These are phyloP conservation scores for Phylloporus rhodoxanthus DNA, from an alignment of 768 basidiomycete species.

Conservation along the genomic window DNA sequence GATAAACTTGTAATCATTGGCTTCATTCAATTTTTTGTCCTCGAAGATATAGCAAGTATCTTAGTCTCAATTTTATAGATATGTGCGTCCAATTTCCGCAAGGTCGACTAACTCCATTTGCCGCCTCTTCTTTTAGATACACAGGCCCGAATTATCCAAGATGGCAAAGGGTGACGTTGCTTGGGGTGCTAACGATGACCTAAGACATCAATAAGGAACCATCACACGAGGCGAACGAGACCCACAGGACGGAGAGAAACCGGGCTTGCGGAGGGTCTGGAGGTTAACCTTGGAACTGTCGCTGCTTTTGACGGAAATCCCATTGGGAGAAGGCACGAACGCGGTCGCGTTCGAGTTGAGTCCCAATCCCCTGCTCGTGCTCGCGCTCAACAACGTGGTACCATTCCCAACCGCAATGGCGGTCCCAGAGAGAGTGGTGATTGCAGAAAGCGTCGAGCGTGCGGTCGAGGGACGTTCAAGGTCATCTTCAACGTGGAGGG, in stretches of 20 bases:
- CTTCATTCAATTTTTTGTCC: background rate
- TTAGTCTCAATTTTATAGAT: background rate
- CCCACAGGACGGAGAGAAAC: conserved; percentile 24
- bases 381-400: background rate
- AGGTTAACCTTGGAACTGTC: conserved; percentile 15
- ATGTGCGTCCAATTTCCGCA: background rate
- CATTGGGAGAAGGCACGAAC: conserved; percentile 17
- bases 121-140: conserved; percentile 7
- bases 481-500: conserved; percentile 28
- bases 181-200: conserved; percentile 17
- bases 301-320: conserved; percentile 20
- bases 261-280: conserved; percentile 13
- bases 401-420: background rate
- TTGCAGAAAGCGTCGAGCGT: conserved; percentile 6
- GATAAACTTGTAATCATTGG: background rate
- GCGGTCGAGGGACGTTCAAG: conserved; percentile 14
- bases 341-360: conserved; percentile 24
- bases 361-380: background rate
- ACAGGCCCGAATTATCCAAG: conserved; percentile 13
- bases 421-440: conserved; percentile 4
- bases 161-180: conserved; percentile 24
- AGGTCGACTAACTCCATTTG: background rate
- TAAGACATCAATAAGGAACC: background rate
- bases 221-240: background rate
- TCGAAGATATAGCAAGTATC: background rate